These are phyloP conservation scores for Nannizzia gypsea DNA, from an alignment of 2,329 filamentous ascomycete genomes.

Conservation along the genomic window DNA sequence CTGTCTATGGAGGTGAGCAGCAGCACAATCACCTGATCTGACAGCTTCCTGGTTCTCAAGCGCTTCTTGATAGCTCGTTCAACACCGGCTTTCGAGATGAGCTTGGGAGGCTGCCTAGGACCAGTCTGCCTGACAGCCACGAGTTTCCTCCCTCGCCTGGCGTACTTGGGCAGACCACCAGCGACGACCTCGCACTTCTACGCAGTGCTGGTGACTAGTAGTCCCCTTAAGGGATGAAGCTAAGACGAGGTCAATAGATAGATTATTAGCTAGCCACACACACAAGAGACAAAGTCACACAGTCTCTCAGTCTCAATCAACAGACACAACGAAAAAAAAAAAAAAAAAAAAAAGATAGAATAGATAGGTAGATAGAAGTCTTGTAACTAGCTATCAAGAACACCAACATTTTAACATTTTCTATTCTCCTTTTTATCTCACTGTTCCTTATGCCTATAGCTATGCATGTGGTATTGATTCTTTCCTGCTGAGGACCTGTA, in stretches of 20 bases:
- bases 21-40: background rate
- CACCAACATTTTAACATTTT: background rate
- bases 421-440: background rate
- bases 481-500: background rate
- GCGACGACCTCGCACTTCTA: constrained; percentile 4
- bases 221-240: background rate
- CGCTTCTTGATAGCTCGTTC: background rate
- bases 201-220: constrained; percentile 5
- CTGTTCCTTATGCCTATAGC: background rate
- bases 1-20: background rate
- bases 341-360: too few relatives aligned
- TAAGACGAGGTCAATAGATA: constrained; percentile 3
- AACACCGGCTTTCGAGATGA: background rate
- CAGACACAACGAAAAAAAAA: background rate
- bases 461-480: background rate
- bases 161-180: background rate
- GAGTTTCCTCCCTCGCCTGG: background rate
- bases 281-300: background rate
- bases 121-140: background rate
- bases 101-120: background rate
- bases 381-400: background rate
- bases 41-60: background rate
- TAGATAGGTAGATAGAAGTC: background rate
- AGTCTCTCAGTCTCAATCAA: background rate
- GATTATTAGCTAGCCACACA: background rate